These are phyloP conservation scores for Metarhizium humberi DNA, from an alignment of 2,329 filamentous ascomycete species.

Conservation along the genomic window DNA sequence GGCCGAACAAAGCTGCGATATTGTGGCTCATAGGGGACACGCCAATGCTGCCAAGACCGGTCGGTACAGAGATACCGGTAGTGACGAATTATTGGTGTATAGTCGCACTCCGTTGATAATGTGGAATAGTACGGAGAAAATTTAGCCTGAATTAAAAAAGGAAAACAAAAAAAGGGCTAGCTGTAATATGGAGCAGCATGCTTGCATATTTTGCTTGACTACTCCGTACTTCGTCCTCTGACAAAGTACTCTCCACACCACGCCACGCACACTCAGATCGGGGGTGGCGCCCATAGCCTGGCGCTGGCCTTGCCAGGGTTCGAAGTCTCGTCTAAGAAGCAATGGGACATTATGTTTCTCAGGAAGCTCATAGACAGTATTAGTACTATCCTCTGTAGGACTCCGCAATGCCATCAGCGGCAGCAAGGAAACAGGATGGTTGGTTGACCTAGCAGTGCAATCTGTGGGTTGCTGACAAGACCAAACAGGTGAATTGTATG, in stretches of 20 bases:
- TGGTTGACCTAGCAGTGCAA: constrained; percentile 2
- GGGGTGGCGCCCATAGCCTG: too few relatives aligned
- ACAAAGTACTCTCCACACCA: too few relatives aligned
- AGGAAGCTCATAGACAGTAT: not conserved
- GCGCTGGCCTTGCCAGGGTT: too few relatives aligned
- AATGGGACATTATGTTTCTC: too few relatives aligned
- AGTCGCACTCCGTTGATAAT: not conserved
- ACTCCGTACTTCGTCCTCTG: too few relatives aligned
- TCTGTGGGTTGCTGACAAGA: not conserved
- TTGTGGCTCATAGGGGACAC: not conserved
- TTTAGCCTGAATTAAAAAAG: not conserved
- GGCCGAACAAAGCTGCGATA: not conserved
- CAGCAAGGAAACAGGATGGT: not conserved
- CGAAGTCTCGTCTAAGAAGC: too few relatives aligned
- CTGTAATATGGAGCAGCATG: too few relatives aligned
- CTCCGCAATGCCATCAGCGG: not conserved
- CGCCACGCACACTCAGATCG: too few relatives aligned
- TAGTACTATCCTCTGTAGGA: not conserved
- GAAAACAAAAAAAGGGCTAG: not conserved
- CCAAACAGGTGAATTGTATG: too few relatives aligned
- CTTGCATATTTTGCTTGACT: too few relatives aligned
- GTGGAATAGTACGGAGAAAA: not conserved
- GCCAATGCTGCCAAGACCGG: not conserved
- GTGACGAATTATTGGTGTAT: not conserved
- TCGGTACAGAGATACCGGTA: not conserved